Evolutionary conservation across 257 asterid species (phyloP).

Genomic region (Jasminum sambac): DNA sequence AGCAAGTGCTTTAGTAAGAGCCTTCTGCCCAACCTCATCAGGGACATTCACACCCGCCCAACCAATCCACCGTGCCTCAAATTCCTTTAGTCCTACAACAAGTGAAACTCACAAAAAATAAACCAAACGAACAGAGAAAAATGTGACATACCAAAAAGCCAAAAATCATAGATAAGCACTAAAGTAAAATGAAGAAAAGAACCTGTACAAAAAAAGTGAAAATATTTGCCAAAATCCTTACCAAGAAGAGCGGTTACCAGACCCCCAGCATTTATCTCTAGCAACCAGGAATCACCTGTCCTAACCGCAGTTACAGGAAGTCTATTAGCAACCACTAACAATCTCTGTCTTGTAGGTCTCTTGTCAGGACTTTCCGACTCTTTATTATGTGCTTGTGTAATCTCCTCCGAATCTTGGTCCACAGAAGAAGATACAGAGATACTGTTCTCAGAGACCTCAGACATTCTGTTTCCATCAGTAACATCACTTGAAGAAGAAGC

Average conservation of each 20-base stretch:
- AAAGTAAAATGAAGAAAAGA: slow-evolving; percentile 11
- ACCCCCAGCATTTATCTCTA: slow-evolving; percentile 97
- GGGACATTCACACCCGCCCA: slow-evolving; percentile 98
- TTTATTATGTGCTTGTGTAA: slow-evolving; percentile 50
- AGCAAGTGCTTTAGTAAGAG: slow-evolving; percentile 80
- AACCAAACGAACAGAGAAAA: slow-evolving; percentile 11
- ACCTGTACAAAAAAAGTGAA: slow-evolving; percentile 11
- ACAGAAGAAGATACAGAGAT: slow-evolving; percentile 38
- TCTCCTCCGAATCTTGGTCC: slow-evolving; percentile 64
- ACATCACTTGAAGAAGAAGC: slow-evolving; percentile 42
- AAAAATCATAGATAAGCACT: background rate
- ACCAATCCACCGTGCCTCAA: slow-evolving; percentile 96
- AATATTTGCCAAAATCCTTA: slow-evolving; percentile 34
- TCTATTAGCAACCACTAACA: slow-evolving; percentile 94
- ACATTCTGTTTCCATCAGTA: slow-evolving; percentile 42
- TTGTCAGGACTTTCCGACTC: slow-evolving; percentile 66
- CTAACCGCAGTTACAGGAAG: slow-evolving; percentile 95
- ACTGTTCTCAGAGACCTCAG: slow-evolving; percentile 47
- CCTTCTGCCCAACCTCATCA: slow-evolving; percentile 78
- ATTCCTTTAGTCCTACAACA: slow-evolving; percentile 73
- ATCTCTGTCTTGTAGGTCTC: slow-evolving; percentile 64
- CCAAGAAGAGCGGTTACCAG: slow-evolving; percentile 95
- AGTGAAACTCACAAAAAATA: slow-evolving; percentile 25
- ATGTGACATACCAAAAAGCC: background rate
- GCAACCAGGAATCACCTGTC: slow-evolving; percentile 82